phyloP scores from a whole-genome alignment of 148 eudicot species.

The Dianthus caryophyllus region DNA sequence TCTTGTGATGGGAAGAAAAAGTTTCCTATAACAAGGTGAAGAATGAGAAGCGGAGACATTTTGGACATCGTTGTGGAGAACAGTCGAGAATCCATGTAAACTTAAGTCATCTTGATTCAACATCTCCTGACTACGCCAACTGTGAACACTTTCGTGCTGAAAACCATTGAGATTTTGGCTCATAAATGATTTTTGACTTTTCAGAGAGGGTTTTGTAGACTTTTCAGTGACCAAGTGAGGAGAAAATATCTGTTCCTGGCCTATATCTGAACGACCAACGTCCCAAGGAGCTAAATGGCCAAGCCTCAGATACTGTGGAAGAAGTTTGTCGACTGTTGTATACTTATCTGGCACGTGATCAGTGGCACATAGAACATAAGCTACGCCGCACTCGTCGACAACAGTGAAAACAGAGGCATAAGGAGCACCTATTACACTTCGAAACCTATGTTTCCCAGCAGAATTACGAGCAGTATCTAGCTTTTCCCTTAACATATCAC shows the following conservation, averaged over 20 bases:
- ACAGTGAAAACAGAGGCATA: conserved; percentile 56
- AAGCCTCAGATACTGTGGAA: conserved; percentile 42
- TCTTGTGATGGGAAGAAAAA: conserved; percentile 55
- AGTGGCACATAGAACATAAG: conserved; percentile 39
- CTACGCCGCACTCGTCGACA: conserved; percentile 68
- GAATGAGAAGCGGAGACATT: conserved; percentile 28
- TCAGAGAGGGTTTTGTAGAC: conserved; percentile 14
- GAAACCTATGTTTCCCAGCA: conserved; percentile 41
- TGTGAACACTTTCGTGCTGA: conserved; percentile 22
- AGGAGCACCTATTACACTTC: conserved; percentile 56
- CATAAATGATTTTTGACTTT: conserved; percentile 22
- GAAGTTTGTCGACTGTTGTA: conserved; percentile 34
- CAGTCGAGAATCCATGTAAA: conserved; percentile 40
- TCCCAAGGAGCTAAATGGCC: conserved; percentile 68
- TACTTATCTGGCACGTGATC: conserved; percentile 48
- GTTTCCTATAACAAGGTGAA: conserved; percentile 35
- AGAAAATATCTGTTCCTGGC: conserved; percentile 48
- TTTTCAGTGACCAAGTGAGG: conserved; percentile 28
- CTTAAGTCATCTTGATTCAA: conserved; percentile 32
- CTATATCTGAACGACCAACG: conserved; percentile 62
- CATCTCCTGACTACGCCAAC: conserved; percentile 28
- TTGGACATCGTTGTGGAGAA: conserved; percentile 27
- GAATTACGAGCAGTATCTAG: conserved; percentile 18
- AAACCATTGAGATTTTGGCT: conserved; percentile 24
- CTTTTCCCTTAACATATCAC: conserved; percentile 22